Evolutionary conservation across 2,329 filamentous ascomycete species (phyloP).

Genomic region (Alternaria sp.): DNA sequence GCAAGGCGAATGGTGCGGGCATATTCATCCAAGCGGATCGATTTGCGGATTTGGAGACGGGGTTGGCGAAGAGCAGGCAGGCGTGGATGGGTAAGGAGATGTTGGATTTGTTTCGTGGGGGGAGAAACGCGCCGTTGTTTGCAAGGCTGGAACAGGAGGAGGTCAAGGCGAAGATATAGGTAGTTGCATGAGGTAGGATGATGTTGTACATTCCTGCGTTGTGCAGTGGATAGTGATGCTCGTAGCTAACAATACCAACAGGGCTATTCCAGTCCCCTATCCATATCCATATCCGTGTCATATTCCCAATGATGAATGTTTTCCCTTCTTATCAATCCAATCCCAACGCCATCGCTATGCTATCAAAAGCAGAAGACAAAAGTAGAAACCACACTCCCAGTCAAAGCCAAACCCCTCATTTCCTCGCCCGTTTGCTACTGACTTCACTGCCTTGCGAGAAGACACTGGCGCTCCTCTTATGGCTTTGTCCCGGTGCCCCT

Average conservation of each 20-base stretch:
- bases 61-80: conserved; percentile 54
- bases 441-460: conserved; percentile 62
- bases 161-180: conserved; percentile 30
- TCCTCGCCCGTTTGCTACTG: conserved; percentile 43
- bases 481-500: conserved; percentile 37
- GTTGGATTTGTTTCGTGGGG: conserved; percentile 57
- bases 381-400: not conserved
- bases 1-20: conserved; percentile 54
- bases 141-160: conserved; percentile 29
- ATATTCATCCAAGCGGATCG: conserved; percentile 55
- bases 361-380: not conserved
- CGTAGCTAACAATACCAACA: not conserved
- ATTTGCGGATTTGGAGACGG: conserved; percentile 54
- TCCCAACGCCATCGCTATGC: conserved; percentile 29
- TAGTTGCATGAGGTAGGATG: not conserved
- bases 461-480: conserved; percentile 85
- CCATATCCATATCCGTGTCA: not conserved
- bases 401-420: conserved; percentile 15
- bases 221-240: not conserved
- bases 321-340: not conserved
- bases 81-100: conserved; percentile 60
- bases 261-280: not conserved
- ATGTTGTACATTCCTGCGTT: not conserved
- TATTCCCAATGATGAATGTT: not conserved
- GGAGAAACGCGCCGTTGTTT: conserved; percentile 47